Evolutionary conservation across 345 rosid species (phyloP).

Genomic region (Gossypium anomalum): DNA sequence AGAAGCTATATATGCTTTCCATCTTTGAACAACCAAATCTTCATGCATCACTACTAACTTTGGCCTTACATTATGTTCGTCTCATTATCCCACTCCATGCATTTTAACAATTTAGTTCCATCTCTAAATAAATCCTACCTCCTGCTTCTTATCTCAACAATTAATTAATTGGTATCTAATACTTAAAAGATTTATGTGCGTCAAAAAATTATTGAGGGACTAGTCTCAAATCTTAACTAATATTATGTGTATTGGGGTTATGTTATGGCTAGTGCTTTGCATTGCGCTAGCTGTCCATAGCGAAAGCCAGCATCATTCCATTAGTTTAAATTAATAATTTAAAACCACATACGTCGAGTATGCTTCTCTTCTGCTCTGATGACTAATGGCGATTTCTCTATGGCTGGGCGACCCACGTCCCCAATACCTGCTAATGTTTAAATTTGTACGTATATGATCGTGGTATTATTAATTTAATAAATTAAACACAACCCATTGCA

Average conservation of each 20-base stretch:
- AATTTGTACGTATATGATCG: neutral
- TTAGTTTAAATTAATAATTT: too few species aligned
- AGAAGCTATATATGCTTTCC: neutral
- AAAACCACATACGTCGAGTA: neutral
- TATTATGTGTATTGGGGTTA: neutral
- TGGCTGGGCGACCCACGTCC: neutral
- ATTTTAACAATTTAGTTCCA: too few species aligned
- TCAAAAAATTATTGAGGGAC: too few species aligned
- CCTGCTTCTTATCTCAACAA: too few species aligned
- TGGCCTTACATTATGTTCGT: too few species aligned
- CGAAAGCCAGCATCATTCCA: neutral
- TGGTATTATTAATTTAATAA: too few species aligned
- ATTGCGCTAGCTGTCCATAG: neutral
- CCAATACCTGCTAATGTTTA: too few species aligned
- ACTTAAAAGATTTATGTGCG: too few species aligned
- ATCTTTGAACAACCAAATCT: neutral
- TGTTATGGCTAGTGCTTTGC: neutral
- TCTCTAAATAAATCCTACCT: too few species aligned
- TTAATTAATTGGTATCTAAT: neutral
- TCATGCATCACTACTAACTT: neutral
- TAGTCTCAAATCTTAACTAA: too few species aligned
- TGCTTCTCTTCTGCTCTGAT: neutral
- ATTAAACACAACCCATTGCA: neutral
- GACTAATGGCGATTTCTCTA: neutral
- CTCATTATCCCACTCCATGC: too few species aligned